These are phyloP conservation scores for Neohortaea acidophila DNA, from an alignment of 495 filamentous ascomycete species.

Conservation along the genomic window DNA sequence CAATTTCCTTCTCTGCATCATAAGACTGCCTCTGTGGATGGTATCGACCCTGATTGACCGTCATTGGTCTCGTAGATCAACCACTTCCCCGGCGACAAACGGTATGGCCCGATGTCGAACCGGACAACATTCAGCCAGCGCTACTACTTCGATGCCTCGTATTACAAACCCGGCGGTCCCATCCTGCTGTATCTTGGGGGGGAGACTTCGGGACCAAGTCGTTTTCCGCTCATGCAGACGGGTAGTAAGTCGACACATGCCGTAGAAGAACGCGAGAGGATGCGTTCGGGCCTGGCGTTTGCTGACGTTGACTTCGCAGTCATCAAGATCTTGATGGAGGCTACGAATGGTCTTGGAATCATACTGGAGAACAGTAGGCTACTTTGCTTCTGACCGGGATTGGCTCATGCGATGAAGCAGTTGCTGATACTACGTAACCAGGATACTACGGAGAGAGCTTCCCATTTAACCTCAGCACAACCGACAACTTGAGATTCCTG, in stretches of 20 bases:
- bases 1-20: no score
- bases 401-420: no score
- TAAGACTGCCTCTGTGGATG: no score
- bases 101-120: constrained; percentile 27
- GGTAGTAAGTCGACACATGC: constrained; percentile 19
- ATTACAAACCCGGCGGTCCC: constrained; percentile 34
- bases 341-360: constrained; percentile 32
- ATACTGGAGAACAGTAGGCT: constrained; percentile 36
- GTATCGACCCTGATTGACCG: background rate
- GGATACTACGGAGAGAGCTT: constrained; percentile 37
- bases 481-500: no score
- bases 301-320: constrained; percentile 9
- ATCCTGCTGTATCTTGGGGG: constrained; percentile 34
- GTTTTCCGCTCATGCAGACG: constrained; percentile 24
- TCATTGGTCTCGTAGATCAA: constrained; percentile 24
- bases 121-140: constrained; percentile 32
- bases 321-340: constrained; percentile 34
- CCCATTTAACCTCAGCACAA: no score
- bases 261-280: no score
- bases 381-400: no score
- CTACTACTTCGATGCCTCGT: constrained; percentile 33
- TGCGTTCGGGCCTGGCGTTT: background rate
- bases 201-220: constrained; percentile 22
- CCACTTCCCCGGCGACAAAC: constrained; percentile 27
- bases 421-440: no score